A percentile compares a stretch with the other conserved stretches of the same genome.
Evolutionary conservation across 2,329 filamentous ascomycete genomes (phyloP).

Genomic region (Penicillium sp.): DNA sequence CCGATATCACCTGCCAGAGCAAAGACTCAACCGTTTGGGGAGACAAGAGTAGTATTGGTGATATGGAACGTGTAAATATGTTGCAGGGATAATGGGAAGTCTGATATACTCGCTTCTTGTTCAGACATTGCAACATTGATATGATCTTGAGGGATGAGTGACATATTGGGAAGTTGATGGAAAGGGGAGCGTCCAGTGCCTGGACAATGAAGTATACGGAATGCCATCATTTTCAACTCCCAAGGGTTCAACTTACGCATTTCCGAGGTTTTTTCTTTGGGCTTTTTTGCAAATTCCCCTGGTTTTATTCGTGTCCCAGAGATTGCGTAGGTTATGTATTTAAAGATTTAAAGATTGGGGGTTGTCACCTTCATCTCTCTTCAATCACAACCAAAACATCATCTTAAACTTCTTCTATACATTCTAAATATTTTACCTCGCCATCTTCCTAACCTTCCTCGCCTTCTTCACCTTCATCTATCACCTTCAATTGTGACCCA

Average conservation of each 20-base stretch:
- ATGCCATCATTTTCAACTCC: slow-evolving; percentile 13
- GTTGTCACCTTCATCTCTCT: not conserved
- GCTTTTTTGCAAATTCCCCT: not conserved
- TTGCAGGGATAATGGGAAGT: slow-evolving; percentile 34
- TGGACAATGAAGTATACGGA: slow-evolving; percentile 9
- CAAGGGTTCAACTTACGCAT: not conserved
- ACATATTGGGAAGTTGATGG: not conserved
- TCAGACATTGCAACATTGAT: slow-evolving; percentile 1
- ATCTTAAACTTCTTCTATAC: not conserved
- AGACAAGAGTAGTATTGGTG: not conserved
- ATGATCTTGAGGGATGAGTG: not conserved
- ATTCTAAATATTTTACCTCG: not conserved
- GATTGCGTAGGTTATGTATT: not conserved
- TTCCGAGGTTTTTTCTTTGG: slow-evolving; percentile 5
- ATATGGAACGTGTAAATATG: not conserved
- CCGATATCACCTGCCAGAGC: slow-evolving; percentile 29
- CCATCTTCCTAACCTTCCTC: not conserved
- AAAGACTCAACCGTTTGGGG: slow-evolving; percentile 11
- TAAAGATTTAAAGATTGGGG: not conserved
- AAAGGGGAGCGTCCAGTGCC: not conserved
- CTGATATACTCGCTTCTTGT: slow-evolving; percentile 27
- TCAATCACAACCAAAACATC: not conserved
- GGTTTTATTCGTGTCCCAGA: not conserved
- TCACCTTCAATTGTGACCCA: not conserved
- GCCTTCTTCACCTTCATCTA: not conserved